These are phyloP conservation scores for Phaseolus coccineus DNA, from an alignment of 331 rosid species.

Conservation along the genomic window DNA sequence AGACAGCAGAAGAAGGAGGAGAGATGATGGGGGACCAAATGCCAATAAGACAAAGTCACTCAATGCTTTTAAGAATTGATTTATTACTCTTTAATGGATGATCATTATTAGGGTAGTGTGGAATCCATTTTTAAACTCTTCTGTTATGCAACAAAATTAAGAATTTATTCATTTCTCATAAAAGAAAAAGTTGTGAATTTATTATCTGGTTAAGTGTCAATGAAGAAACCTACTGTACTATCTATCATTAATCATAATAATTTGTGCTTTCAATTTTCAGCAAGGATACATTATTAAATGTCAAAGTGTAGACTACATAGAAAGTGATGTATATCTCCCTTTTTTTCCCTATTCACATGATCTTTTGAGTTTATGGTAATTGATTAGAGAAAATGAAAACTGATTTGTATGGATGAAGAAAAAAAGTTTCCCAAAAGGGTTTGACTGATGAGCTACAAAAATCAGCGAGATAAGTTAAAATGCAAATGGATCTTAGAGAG, in stretches of 20 bases:
- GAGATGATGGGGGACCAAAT: slow-evolving; percentile 51
- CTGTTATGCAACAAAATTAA: slow-evolving; percentile 36
- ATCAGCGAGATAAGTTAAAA: slow-evolving; percentile 33
- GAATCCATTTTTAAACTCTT: slow-evolving; percentile 47
- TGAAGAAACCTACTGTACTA: slow-evolving; percentile 36
- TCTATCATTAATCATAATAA: slow-evolving; percentile 7
- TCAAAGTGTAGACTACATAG: not conserved
- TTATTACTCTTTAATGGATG: slow-evolving; percentile 47
- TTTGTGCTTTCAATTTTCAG: slow-evolving; percentile 34
- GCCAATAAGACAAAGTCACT: slow-evolving; percentile 52
- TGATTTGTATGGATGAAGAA: not conserved
- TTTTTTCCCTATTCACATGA: not conserved
- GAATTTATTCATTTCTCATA: slow-evolving; percentile 19
- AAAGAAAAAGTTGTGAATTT: slow-evolving; percentile 32
- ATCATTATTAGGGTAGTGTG: slow-evolving; percentile 47
- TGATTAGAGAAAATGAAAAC: not conserved
- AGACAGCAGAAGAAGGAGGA: slow-evolving; percentile 5
- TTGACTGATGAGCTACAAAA: slow-evolving; percentile 40
- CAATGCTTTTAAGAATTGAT: slow-evolving; percentile 38
- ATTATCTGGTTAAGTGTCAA: slow-evolving; percentile 37
- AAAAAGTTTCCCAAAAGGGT: slow-evolving; percentile 20
- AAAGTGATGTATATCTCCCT: not conserved
- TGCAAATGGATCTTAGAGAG: slow-evolving; percentile 25
- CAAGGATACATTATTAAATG: slow-evolving; percentile 1
- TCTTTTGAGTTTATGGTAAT: slow-evolving; percentile 6